A percentile compares a stretch with the other conserved stretches of the same genome.
Conservation (phyloP, 202 grass and related monocot species). For the Musa balbisiana region DNA sequence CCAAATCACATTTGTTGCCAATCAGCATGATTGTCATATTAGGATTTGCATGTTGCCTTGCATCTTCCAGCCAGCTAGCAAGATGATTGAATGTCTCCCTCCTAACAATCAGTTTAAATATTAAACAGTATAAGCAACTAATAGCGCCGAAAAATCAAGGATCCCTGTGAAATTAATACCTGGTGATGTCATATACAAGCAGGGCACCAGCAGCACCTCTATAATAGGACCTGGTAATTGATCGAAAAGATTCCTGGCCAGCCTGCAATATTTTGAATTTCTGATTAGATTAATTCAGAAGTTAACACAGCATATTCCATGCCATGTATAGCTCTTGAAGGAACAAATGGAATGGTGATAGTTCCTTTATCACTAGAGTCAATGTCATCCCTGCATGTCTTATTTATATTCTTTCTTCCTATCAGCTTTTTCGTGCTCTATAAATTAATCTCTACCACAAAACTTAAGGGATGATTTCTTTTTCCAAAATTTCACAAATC, state of each 20-base stretch:
- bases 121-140: slow-evolving; percentile 11
- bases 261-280: slow-evolving; percentile 40
- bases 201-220: slow-evolving; percentile 96
- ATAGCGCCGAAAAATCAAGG: background rate
- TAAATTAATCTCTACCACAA: no score
- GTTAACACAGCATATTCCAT: background rate
- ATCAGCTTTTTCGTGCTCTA: no score
- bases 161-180: slow-evolving; percentile 24
- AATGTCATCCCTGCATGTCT: no score
- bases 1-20: slow-evolving; percentile 90
- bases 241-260: slow-evolving; percentile 97
- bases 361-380: no score
- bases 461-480: no score
- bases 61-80: slow-evolving; percentile 94
- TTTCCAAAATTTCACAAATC: no score
- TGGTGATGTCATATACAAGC: slow-evolving; percentile 95
- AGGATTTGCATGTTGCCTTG: slow-evolving; percentile 91
- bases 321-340: background rate
- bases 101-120: slow-evolving; percentile 30
- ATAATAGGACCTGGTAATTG: slow-evolving; percentile 98
- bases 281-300: background rate
- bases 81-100: slow-evolving; percentile 98
- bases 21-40: slow-evolving; percentile 99
- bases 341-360: no score
- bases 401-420: no score